These are phyloP conservation scores for Sonneratia caseolaris DNA, from an alignment of 345 rosid species.

Conservation along the genomic window DNA sequence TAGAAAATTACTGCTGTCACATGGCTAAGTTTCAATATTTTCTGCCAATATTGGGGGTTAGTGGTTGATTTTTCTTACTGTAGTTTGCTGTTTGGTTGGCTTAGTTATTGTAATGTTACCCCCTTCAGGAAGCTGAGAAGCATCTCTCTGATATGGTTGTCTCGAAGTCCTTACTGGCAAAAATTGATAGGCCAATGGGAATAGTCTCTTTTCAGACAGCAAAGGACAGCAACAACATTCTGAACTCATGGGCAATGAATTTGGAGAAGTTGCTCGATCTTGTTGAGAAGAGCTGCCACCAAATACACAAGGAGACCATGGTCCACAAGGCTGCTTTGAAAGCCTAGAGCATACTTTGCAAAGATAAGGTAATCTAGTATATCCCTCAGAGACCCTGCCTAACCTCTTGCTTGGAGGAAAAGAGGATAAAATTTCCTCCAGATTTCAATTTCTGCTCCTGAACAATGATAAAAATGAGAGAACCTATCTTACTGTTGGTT, in stretches of 20 bases:
- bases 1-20: neutral
- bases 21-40: neutral
- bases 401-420: neutral
- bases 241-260: slow-evolving; percentile 81
- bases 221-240: slow-evolving; percentile 83
- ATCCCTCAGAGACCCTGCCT: neutral
- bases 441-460: neutral
- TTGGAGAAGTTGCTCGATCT: slow-evolving; percentile 96
- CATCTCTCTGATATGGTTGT: slow-evolving; percentile 98
- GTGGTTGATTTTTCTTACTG: neutral
- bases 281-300: slow-evolving; percentile 93
- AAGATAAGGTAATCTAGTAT: neutral
- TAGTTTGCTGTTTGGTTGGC: neutral
- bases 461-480: neutral
- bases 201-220: slow-evolving; percentile 66
- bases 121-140: slow-evolving; percentile 80
- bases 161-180: slow-evolving; percentile 80
- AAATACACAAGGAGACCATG: slow-evolving; percentile 94
- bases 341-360: slow-evolving; percentile 10
- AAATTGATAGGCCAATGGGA: slow-evolving; percentile 83
- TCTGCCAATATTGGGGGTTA: neutral
- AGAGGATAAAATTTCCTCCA: neutral
- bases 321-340: slow-evolving; percentile 71
- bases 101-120: neutral
- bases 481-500: neutral